Base-by-base conservation (phyloP, 164 flowering plant species). In the Protea cynaroides region DNA sequence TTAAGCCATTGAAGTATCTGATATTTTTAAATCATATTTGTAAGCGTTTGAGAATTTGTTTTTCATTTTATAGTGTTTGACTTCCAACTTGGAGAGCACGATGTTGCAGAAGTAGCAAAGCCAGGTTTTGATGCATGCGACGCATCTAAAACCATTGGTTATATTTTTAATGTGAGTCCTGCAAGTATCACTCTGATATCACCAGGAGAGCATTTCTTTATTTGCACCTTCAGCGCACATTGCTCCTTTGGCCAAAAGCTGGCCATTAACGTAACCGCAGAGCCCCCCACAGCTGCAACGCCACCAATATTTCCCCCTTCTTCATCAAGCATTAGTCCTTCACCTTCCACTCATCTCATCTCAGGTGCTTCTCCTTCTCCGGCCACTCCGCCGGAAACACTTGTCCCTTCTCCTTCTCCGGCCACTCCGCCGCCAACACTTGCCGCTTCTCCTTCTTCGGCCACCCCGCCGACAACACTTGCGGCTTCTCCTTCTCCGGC, bases 191-290 rank as follows among this genome's bases (percentile, higher is more conserved):
- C 71, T 7, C 78, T 83, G 24, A 19, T 29, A 51, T 0, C 78
- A 7, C 22, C 76, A 21, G 87, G 87, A 36, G 72, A 78, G 4
- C 79, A 79, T 65, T 74, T 62, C 74, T 83, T 49, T 71, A 77
- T 81, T 54, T 79, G 84, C 77, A 72, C 83, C 22, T 0, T 72
- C 23, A 63, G 71, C 56, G 6, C 19, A 19, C 84, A 81, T 68
- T 83, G 87, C 72, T 22, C 11, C 5, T 2, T 1, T 1, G 84
- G 84, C 43, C 84, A 81, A 58, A 77, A 69, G 51, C 61, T 83
- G 18, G 54, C 76, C 65, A 70, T 83, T n/a, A 64, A 64, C 59
- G 67, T 64, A 36, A 23, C 56, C 9, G 18, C 63, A 0, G 4
- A 4, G 17, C 25, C 63, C n/a, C 12, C 61, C 23, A 25, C 13